phyloP scores from a whole-genome alignment of 495 filamentous ascomycete genomes.

The Annulohypoxylon maeteangense region DNA sequence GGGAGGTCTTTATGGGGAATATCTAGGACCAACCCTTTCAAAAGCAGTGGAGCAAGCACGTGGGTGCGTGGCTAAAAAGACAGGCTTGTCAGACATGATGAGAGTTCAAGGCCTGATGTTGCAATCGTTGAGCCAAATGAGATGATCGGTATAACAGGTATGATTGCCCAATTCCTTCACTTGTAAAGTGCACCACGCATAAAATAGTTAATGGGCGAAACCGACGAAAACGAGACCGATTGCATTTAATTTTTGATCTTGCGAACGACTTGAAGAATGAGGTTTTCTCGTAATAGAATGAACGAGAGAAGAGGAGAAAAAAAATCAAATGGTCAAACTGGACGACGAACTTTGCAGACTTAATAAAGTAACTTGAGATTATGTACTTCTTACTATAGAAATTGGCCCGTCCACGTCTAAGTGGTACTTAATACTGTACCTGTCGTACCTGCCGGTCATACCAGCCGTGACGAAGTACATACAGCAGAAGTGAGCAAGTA shows the following conservation, averaged over 20 bases:
- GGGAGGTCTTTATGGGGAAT: not conserved
- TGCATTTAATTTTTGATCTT: slow-evolving; percentile 36
- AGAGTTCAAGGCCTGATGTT: slow-evolving; percentile 34
- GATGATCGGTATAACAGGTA: slow-evolving; percentile 7
- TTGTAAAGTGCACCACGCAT: slow-evolving; percentile 45
- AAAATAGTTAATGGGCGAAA: slow-evolving; percentile 41
- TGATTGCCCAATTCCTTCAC: slow-evolving; percentile 18
- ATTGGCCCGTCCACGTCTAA: slow-evolving; percentile 19
- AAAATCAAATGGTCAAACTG: slow-evolving; percentile 18
- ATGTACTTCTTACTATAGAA: slow-evolving; percentile 16
- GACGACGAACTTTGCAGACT: slow-evolving; percentile 17
- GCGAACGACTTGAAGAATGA: slow-evolving; percentile 3
- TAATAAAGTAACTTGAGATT: slow-evolving; percentile 13
- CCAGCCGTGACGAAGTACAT: slow-evolving; percentile 4
- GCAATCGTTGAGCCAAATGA: slow-evolving; percentile 37
- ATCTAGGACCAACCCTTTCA: slow-evolving; percentile 73
- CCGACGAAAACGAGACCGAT: slow-evolving; percentile 29
- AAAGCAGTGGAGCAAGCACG: slow-evolving; percentile 95
- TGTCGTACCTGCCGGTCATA: slow-evolving; percentile 1
- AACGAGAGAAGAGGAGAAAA: slow-evolving; percentile 8
- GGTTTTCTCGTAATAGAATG: not conserved
- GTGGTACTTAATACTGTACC: not conserved
- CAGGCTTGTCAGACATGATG: slow-evolving; percentile 78
- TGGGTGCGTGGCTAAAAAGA: slow-evolving; percentile 94
- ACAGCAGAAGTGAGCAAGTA: not conserved